These are phyloP conservation scores for Xylaria sp. DNA, from an alignment of 2,329 filamentous ascomycete genomes.

Conservation along the genomic window DNA sequence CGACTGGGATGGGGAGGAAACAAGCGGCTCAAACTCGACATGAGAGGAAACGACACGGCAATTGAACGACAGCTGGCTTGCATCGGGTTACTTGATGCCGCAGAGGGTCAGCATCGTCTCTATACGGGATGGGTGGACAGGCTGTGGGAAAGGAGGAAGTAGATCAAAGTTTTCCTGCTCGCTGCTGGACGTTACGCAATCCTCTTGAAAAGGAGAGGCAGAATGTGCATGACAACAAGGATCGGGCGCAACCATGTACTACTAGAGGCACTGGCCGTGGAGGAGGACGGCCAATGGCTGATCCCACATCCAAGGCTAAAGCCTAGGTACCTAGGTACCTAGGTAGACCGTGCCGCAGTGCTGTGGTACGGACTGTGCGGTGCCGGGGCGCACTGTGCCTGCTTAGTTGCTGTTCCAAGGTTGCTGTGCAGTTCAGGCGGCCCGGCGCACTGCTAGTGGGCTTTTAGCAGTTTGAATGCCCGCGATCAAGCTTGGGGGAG, in stretches of 20 bases:
- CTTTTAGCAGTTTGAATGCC: too few relatives aligned
- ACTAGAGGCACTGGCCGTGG: too few relatives aligned
- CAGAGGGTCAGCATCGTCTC: slow-evolving; percentile 18
- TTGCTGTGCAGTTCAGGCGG: too few relatives aligned
- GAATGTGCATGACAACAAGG: slow-evolving; percentile 12
- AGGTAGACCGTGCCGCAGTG: too few relatives aligned
- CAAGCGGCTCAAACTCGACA: slow-evolving; percentile 10
- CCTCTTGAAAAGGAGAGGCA: slow-evolving; percentile 12
- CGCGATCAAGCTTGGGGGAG: too few relatives aligned
- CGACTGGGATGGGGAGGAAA: neutral
- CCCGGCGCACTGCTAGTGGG: too few relatives aligned
- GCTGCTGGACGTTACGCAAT: slow-evolving; percentile 20
- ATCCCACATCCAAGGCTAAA: too few relatives aligned
- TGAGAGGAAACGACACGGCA: slow-evolving; percentile 4
- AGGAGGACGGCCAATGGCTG: neutral
- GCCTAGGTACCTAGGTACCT: too few relatives aligned
- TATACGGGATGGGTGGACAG: neutral
- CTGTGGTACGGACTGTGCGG: too few relatives aligned
- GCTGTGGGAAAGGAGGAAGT: slow-evolving; percentile 7
- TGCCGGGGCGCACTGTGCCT: too few relatives aligned
- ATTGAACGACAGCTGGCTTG: slow-evolving; percentile 16
- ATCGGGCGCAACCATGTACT: slow-evolving; percentile 6
- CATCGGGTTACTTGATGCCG: slow-evolving; percentile 21
- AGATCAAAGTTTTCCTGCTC: neutral
- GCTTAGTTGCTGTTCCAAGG: too few relatives aligned